phyloP scores from a whole-genome alignment of 2,329 filamentous ascomycete species.

The Aspergillus felis region DNA sequence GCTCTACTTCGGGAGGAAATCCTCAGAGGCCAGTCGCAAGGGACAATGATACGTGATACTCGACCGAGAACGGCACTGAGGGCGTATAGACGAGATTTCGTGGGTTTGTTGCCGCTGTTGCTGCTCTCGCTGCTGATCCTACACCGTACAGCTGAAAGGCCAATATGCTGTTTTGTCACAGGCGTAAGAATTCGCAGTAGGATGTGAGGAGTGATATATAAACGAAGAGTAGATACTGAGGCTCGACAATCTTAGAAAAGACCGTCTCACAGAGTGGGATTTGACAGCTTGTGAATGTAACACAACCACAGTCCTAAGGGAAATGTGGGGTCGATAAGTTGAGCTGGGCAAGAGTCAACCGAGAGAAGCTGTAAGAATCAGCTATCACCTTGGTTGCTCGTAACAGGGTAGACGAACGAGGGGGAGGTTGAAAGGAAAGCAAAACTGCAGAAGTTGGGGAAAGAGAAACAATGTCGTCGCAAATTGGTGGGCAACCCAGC shows the following conservation, averaged over 20 bases:
- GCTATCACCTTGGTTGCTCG: background rate
- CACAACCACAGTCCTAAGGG: background rate
- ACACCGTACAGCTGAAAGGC: slow-evolving; percentile 9
- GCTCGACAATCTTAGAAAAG: background rate
- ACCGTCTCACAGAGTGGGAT: background rate
- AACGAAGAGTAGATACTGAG: slow-evolving; percentile 3
- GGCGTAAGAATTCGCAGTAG: slow-evolving; percentile 6
- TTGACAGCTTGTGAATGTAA: background rate
- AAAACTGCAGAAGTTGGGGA: slow-evolving; percentile 4
- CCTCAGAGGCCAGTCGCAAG: background rate
- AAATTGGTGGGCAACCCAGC: background rate
- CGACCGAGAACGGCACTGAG: background rate
- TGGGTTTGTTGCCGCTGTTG: background rate
- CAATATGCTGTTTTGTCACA: slow-evolving; percentile 6
- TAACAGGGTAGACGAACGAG: background rate
- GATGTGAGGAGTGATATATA: slow-evolving; percentile 11
- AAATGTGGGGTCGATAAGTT: background rate
- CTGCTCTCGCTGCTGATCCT: slow-evolving; percentile 7
- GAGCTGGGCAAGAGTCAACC: background rate
- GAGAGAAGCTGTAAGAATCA: background rate
- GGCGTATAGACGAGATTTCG: background rate
- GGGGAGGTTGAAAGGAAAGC: background rate
- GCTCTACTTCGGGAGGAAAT: background rate
- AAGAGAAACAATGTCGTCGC: background rate
- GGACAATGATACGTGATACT: background rate